Evolutionary conservation across 1,284 basidiomycete species (phyloP).

Genomic region (Golubevia pallescens): DNA sequence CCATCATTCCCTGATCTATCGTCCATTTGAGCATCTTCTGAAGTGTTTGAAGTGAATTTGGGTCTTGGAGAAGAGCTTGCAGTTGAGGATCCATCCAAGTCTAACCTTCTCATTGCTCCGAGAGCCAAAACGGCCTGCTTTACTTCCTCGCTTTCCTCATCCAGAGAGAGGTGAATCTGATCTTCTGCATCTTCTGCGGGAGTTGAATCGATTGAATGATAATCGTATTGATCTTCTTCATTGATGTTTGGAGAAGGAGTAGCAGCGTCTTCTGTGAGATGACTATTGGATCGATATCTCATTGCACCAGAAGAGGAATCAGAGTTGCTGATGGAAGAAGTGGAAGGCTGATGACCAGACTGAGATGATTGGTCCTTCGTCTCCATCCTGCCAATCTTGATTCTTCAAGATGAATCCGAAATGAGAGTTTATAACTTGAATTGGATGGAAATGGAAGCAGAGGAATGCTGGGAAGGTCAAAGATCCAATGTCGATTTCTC

Average conservation of each 20-base stretch:
- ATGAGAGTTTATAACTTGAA: too few species aligned
- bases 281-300: not conserved
- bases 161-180: too few species aligned
- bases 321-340: not conserved
- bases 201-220: not conserved
- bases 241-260: not conserved
- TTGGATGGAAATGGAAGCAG: too few species aligned
- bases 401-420: too few species aligned
- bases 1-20: conserved; percentile 6
- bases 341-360: not conserved
- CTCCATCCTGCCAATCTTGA: too few species aligned
- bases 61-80: not conserved
- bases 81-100: not conserved
- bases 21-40: not conserved
- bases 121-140: conserved; percentile 42
- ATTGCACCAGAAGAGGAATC: not conserved
- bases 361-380: too few species aligned
- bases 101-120: conserved; percentile 8
- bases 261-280: not conserved
- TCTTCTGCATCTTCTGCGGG: conserved; percentile 13
- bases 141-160: conserved; percentile 37
- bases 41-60: not conserved
- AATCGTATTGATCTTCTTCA: not conserved
- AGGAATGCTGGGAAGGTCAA: too few species aligned
- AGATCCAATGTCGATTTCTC: too few species aligned